Evolutionary conservation across 805 yeast species (phyloP), one percentile per base, ranked within the genome.

Genomic region (Candida gorgasii): DNA sequence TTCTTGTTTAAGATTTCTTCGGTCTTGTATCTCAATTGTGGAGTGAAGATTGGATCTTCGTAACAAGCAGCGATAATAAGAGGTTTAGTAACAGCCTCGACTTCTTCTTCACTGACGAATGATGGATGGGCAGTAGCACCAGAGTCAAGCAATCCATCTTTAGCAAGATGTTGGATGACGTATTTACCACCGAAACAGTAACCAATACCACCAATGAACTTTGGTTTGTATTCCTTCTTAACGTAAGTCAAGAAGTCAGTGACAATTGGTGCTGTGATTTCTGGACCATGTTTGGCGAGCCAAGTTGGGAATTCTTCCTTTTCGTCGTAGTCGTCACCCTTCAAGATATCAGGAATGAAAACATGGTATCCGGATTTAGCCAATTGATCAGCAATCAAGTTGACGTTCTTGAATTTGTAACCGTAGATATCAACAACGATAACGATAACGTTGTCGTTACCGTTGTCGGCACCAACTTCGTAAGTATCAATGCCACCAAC

Each of bases 81-180:
- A 15, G 95, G 95, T 37, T 58, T 58, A 1, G 53, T 39, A 51
- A 90, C 60, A 1, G 67, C 75, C 40, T 71, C 76, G 36, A 88
- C 72, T 55, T 86, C 95, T 28, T 80, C 89, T 24, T 74, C 72
- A 9, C 72, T 46, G 12, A 86, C 82, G 47, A 84, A 75, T 2
- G 95, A 84, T 5, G 97, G 97, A 63, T 90, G 97, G 7, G 93
- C 93, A 48, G 79, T 63, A 12, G 92, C 95, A 54, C 78, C 88
- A 13, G 73, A 65, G 42, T 58, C 60, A 8, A 58, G 53, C 11
- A 43, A 40, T 13, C 65, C 66, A 31, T 61, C 72, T 19, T 54
- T 55, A 5, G 72, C 59, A 22, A 78, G 60, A 44, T 81, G 76
- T 46, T 75, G 79, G 44, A 85, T 53, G 24, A 77, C 80, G 52